Evolutionary conservation across 2,329 filamentous ascomycete species (phyloP), one percentile per base, ranked within the genome.

Genomic region (Emmonsiellopsis sp.): DNA sequence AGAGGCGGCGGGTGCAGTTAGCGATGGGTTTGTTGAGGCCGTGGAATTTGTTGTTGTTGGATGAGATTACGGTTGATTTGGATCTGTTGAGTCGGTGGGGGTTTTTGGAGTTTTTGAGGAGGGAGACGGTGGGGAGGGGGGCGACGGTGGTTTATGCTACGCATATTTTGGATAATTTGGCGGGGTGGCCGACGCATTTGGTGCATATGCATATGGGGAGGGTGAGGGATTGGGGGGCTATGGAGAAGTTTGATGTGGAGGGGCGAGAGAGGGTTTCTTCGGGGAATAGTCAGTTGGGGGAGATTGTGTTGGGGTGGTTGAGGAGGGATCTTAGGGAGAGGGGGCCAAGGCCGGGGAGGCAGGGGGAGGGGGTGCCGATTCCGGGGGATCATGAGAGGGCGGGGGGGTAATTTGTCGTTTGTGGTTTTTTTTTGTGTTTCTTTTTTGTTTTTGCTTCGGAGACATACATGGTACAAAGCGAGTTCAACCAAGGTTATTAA

Each of bases 141-240:
- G 96, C 91, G 67, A 96, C 93, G 4, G 88, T 98, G 62, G 90
- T 98, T 32, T 98, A 98, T 68, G 93, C 93, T 7, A 98, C 93
- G 11, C 93, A 98, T 71, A 96, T 98, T 59, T 74, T 98, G 61
- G 93, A 98, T 67, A 96, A 97, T 68, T 75, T 98, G 50, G 90
- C 90, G 0, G 84, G 85, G 16, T 98, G 93, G 93, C 93, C 93
- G 6, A 95, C 88, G 1, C 91, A 98, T 72, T 77, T 98, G 38
- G 91, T 95, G 49, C 92, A 97, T 69, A 96, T 98, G 92, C 86
- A 90, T 66, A 70, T 95, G 46, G 93, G 93, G 31, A 82, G 79
- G 57, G 86, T 96, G 58, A 91, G 89, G 76, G 87, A 94, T 70
- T 94, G 85, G 84, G 92, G 90, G 1, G 73, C 76, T 37, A 82